These are phyloP conservation scores for Tetraselmis chui DNA, from an alignment of 139 green algal species.

Conservation along the genomic window DNA sequence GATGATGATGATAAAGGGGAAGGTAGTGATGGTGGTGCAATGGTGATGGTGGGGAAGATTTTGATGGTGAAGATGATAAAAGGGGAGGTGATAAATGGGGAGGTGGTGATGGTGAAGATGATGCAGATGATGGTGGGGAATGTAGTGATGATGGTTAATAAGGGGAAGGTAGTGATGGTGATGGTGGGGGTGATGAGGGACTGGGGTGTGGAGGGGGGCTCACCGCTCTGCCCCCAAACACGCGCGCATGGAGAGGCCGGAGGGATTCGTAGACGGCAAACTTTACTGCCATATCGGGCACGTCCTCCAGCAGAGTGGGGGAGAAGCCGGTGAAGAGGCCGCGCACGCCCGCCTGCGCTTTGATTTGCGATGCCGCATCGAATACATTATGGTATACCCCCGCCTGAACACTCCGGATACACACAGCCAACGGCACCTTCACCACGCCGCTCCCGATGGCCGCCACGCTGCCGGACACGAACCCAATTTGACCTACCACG, in stretches of 20 bases:
- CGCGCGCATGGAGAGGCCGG: slow-evolving; percentile 40
- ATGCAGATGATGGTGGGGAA: too few relatives aligned
- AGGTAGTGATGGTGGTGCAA: too few relatives aligned
- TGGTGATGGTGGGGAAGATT: too few relatives aligned
- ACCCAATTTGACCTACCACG: slow-evolving; percentile 34
- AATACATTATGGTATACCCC: slow-evolving; percentile 77
- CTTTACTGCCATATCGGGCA: slow-evolving; percentile 89
- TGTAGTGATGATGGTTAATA: too few relatives aligned
- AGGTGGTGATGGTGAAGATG: too few relatives aligned
- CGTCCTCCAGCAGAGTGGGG: slow-evolving; percentile 82
- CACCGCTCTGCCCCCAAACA: slow-evolving; percentile 15
- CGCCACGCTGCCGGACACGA: slow-evolving; percentile 63
- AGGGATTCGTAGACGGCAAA: slow-evolving; percentile 85
- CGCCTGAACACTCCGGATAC: slow-evolving; percentile 64
- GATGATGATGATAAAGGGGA: too few relatives aligned
- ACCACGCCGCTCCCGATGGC: slow-evolving; percentile 73
- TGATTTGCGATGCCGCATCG: slow-evolving; percentile 52
- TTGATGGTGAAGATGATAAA: too few relatives aligned
- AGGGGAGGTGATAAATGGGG: too few relatives aligned
- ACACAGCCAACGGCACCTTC: slow-evolving; percentile 85
- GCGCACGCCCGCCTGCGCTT: slow-evolving; percentile 20
- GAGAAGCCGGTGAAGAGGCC: slow-evolving; percentile 59
- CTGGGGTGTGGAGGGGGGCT: not conserved
- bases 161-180: not conserved
- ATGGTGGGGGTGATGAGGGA: not conserved